Evolutionary conservation across 2,329 filamentous ascomycete species (phyloP).

Genomic region (Albifimbria verrucaria): DNA sequence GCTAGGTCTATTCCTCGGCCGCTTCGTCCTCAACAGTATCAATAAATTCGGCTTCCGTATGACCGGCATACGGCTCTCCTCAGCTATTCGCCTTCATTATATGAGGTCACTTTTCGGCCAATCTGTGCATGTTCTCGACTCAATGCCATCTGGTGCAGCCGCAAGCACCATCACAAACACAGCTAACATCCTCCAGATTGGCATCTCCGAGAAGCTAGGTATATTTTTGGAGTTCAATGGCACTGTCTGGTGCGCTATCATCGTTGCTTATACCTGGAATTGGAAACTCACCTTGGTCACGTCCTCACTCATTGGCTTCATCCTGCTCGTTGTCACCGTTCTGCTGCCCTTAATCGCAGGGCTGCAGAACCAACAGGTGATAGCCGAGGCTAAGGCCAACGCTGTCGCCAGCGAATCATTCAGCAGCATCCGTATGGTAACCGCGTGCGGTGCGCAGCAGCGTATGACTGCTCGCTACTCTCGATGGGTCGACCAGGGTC

Average conservation of each 20-base stretch:
- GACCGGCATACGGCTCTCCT: constrained; percentile 46
- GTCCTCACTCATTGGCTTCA: constrained; percentile 41
- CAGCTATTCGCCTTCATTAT: constrained; percentile 46
- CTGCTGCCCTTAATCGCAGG: not conserved
- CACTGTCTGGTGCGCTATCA: constrained; percentile 40
- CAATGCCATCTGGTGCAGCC: constrained; percentile 46
- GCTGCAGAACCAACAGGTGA: constrained; percentile 18
- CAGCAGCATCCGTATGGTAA: constrained; percentile 38
- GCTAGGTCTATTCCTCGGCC: constrained; percentile 18
- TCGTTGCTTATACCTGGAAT: constrained; percentile 48
- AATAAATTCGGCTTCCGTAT: constrained; percentile 41
- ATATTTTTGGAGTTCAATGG: constrained; percentile 37
- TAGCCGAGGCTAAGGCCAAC: constrained; percentile 23
- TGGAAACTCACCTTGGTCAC: constrained; percentile 51
- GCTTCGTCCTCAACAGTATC: constrained; percentile 17
- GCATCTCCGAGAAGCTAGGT: constrained; percentile 50
- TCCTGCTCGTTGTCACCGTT: constrained; percentile 25
- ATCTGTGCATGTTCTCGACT: constrained; percentile 45
- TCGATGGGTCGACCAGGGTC: constrained; percentile 31
- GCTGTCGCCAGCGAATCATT: constrained; percentile 38
- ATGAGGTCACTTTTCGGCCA: constrained; percentile 45
- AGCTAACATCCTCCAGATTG: constrained; percentile 50
- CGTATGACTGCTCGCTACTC: constrained; percentile 32
- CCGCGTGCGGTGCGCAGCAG: constrained; percentile 37
- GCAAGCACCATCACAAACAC: constrained; percentile 49